Percentiles rank a stretch among this genome's conserved stretches.
These are phyloP conservation scores for Populus simonii DNA, from an alignment of 345 rosid genomes.

Conservation along the genomic window DNA sequence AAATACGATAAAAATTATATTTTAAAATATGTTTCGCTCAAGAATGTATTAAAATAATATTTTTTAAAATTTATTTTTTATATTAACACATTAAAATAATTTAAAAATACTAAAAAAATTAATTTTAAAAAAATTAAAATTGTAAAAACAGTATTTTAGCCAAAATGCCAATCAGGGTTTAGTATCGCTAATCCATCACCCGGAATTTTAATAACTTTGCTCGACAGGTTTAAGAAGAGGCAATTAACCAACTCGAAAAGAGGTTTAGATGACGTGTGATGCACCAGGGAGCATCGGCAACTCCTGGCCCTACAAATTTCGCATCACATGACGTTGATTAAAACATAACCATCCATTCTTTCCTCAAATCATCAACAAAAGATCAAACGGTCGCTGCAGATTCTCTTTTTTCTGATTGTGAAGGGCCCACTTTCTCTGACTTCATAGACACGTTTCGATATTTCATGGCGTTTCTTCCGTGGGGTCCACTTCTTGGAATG, in stretches of 20 bases:
- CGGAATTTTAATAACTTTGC: no score
- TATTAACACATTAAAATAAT: accelerated
- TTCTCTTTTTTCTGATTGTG: neutral
- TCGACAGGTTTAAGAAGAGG: neutral
- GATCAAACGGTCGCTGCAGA: neutral
- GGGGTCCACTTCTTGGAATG: neutral
- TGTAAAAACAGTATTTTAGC: no score
- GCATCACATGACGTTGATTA: neutral
- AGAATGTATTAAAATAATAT: no score
- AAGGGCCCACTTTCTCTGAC: neutral
- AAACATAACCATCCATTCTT: neutral
- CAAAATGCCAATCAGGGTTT: no score
- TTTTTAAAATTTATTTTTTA: no score
- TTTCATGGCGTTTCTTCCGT: neutral
- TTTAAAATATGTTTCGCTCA: no score
- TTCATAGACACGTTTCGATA: neutral
- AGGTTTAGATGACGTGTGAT: neutral
- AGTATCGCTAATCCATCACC: no score
- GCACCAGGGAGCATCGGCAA: neutral
- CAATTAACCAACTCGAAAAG: neutral
- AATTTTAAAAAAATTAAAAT: no score
- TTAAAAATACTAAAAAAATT: no score
- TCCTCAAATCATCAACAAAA: neutral
- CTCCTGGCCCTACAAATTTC: neutral
- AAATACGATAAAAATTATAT: no score